These are phyloP conservation scores for Exophiala spinifera DNA, from an alignment of 2,329 filamentous ascomycete genomes.

Conservation along the genomic window DNA sequence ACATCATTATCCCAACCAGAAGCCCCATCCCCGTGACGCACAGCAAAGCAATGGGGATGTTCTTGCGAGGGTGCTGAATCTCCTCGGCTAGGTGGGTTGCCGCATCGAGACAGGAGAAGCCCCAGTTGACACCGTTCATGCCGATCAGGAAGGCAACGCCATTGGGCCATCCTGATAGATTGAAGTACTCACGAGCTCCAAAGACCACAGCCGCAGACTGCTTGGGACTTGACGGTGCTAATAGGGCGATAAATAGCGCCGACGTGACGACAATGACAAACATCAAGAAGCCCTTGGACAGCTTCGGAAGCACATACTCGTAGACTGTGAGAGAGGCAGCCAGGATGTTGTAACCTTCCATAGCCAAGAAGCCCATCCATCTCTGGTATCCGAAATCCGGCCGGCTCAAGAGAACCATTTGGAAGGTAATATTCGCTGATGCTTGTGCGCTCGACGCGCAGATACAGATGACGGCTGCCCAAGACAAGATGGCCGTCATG, in stretches of 20 bases:
- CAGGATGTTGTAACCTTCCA: slow-evolving; percentile 13
- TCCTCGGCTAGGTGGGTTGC: slow-evolving; percentile 23
- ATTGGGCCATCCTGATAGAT: slow-evolving; percentile 31
- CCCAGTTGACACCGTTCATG: slow-evolving; percentile 6
- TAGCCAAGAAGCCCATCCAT: slow-evolving; percentile 30
- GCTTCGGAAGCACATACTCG: slow-evolving; percentile 11
- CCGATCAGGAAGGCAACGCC: slow-evolving; percentile 24
- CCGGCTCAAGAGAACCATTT: slow-evolving; percentile 10
- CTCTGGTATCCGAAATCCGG: neutral
- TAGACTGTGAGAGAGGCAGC: slow-evolving; percentile 10
- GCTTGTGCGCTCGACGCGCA: slow-evolving; percentile 36
- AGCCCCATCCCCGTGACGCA: slow-evolving; percentile 3
- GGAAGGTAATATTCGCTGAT: slow-evolving; percentile 11
- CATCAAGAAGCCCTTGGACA: slow-evolving; percentile 20
- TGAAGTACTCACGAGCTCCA: slow-evolving; percentile 12
- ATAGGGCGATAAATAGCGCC: slow-evolving; percentile 31
- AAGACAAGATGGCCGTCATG: slow-evolving; percentile 52
- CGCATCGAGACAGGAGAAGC: slow-evolving; percentile 16
- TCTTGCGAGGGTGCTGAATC: slow-evolving; percentile 14
- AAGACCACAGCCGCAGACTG: slow-evolving; percentile 22
- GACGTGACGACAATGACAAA: slow-evolving; percentile 20
- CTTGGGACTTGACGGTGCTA: slow-evolving; percentile 22
- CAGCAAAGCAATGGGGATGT: slow-evolving; percentile 18
- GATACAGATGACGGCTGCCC: slow-evolving; percentile 55
- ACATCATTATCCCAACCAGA: slow-evolving; percentile 10